Evolutionary conservation across 225 moss, liverwort and hornwort species (phyloP).

Genomic region (Straminergon stramineum): DNA sequence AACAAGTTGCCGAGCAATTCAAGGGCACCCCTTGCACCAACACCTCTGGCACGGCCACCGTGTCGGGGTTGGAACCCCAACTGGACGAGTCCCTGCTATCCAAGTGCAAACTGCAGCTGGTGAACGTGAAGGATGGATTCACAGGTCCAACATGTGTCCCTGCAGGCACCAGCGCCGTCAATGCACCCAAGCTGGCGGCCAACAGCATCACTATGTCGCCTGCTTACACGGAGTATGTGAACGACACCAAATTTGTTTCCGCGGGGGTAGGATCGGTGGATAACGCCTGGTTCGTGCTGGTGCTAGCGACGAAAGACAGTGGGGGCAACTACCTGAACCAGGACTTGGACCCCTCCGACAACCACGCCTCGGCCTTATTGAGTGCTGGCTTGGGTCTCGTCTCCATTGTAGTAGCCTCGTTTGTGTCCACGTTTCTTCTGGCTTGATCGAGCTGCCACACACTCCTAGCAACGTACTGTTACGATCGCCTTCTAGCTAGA

Average conservation of each 20-base stretch:
- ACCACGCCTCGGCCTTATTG: not conserved
- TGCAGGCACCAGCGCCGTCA: slow-evolving; percentile 1
- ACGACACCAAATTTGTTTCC: slow-evolving; percentile 34
- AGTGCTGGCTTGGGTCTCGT: not conserved
- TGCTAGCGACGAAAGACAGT: slow-evolving; percentile 40
- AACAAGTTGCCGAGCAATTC: slow-evolving; percentile 28
- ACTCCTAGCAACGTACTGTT: not conserved
- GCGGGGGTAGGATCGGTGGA: slow-evolving; percentile 53
- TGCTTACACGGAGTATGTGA: slow-evolving; percentile 22
- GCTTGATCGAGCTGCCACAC: not conserved
- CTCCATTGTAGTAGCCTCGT: not conserved
- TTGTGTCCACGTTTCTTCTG: not conserved
- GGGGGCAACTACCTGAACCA: slow-evolving; percentile 37
- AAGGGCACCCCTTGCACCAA: slow-evolving; percentile 37
- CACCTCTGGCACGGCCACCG: slow-evolving; percentile 35
- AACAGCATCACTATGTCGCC: slow-evolving; percentile 25
- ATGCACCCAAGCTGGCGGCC: slow-evolving; percentile 33
- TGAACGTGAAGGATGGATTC: slow-evolving; percentile 37
- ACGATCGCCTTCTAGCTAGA: not conserved
- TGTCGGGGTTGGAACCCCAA: slow-evolving; percentile 20
- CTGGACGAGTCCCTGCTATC: slow-evolving; percentile 18
- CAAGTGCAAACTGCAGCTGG: slow-evolving; percentile 39
- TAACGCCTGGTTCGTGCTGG: slow-evolving; percentile 53
- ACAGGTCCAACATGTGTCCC: slow-evolving; percentile 45
- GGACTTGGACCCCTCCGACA: slow-evolving; percentile 29